Percentiles rank a stretch among this genome's conserved stretches.
Evolutionary conservation across 106 monocot genomes (phyloP).

Genomic region (Xerophyta viscosa): DNA sequence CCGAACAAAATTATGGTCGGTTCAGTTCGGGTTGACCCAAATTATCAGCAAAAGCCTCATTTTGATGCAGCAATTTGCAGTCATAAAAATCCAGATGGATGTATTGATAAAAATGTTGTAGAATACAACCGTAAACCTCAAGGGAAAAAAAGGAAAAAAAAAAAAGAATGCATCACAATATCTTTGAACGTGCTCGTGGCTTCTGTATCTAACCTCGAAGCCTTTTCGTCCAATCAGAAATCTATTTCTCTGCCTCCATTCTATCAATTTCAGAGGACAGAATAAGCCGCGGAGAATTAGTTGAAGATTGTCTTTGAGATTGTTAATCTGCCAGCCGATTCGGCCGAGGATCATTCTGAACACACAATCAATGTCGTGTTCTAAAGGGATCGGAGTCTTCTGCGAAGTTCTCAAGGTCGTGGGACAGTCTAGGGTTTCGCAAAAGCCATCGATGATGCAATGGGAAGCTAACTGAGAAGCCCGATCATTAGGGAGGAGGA

Average conservation of each 20-base stretch:
- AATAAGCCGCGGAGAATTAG: conserved; percentile 26
- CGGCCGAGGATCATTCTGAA: conserved; percentile 34
- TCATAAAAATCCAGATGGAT: too few relatives aligned
- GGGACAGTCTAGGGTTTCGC: conserved; percentile 27
- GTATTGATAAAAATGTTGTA: too few relatives aligned
- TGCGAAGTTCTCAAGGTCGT: conserved; percentile 14
- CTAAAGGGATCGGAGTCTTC: conserved; percentile 49
- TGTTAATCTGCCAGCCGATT: conserved; percentile 22
- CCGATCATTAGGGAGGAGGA: conserved; percentile 23
- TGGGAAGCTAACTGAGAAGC: conserved; percentile 41
- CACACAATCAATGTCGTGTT: conserved; percentile 45
- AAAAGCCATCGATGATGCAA: conserved; percentile 52
- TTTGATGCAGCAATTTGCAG: too few relatives aligned
- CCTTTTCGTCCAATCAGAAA: conserved; percentile 60
- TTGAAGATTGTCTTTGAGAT: conserved; percentile 47
- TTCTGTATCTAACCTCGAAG: conserved; percentile 40
- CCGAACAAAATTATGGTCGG: too few relatives aligned
- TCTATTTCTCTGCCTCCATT: conserved; percentile 37
- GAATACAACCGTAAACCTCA: too few relatives aligned
- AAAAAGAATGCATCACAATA: conserved; percentile 25
- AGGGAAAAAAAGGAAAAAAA: too few relatives aligned
- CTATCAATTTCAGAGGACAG: conserved; percentile 70
- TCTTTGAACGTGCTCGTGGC: conserved; percentile 40
- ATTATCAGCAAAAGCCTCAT: too few relatives aligned
- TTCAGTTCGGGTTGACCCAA: too few relatives aligned